A percentile compares a stretch with the other conserved stretches of the same genome.
Evolutionary conservation across 495 filamentous ascomycete genomes (phyloP).

Genomic region (Talaromyces ruber): DNA sequence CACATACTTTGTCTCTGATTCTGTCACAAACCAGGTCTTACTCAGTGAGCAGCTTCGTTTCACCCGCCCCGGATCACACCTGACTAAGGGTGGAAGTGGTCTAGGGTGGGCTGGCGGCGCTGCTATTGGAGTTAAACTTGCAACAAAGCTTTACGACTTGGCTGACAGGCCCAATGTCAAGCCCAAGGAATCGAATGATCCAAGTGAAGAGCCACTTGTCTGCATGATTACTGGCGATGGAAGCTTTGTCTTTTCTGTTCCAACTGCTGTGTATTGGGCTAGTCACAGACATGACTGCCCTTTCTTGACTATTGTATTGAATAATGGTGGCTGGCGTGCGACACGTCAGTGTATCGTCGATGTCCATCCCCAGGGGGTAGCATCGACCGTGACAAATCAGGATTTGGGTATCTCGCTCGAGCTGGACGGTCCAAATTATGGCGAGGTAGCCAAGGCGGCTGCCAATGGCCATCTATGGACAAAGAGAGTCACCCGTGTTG

Average conservation of each 20-base stretch:
- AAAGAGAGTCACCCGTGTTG: slow-evolving; percentile 5
- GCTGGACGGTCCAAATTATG: slow-evolving; percentile 14
- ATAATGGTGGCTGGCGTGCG: slow-evolving; percentile 19
- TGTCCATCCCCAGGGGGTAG: slow-evolving; percentile 13
- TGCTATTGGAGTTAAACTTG: slow-evolving; percentile 20
- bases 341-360: slow-evolving; percentile 11
- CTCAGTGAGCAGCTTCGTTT: slow-evolving; percentile 15
- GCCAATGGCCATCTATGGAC: slow-evolving; percentile 16
- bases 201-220: slow-evolving; percentile 10
- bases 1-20: slow-evolving; percentile 15
- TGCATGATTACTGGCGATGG: slow-evolving; percentile 22
- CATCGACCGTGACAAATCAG: slow-evolving; percentile 6
- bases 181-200: neutral
- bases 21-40: slow-evolving; percentile 18
- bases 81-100: slow-evolving; percentile 20
- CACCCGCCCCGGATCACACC: slow-evolving; percentile 12
- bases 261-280: slow-evolving; percentile 20
- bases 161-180: slow-evolving; percentile 9
- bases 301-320: slow-evolving; percentile 21
- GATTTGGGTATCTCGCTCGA: slow-evolving; percentile 15
- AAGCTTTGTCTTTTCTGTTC: slow-evolving; percentile 19
- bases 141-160: slow-evolving; percentile 11
- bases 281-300: slow-evolving; percentile 16
- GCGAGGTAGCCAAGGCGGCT: slow-evolving; percentile 13
- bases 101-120: slow-evolving; percentile 23